These are phyloP conservation scores for Clonostachys solani DNA, from an alignment of 2,329 filamentous ascomycete genomes.

Conservation along the genomic window DNA sequence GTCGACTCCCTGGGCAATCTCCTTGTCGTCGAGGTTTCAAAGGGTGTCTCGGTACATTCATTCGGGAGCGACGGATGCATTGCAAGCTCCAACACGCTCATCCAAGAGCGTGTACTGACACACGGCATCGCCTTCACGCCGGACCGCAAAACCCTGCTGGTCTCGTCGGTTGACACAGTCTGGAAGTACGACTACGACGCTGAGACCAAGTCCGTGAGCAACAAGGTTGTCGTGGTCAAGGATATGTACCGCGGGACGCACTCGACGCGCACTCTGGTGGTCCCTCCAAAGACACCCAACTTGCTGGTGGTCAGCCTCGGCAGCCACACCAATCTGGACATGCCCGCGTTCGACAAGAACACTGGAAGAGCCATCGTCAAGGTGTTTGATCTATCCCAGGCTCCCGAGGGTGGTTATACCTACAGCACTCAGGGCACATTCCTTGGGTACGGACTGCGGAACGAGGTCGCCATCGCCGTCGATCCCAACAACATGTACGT, in stretches of 20 bases:
- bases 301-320: conserved; percentile 31
- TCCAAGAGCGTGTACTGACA: conserved; percentile 27
- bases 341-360: conserved; percentile 18
- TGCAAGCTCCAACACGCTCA: conserved; percentile 27
- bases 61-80: conserved; percentile 33
- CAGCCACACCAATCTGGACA: conserved; percentile 31
- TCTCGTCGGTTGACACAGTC: conserved; percentile 32
- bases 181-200: conserved; percentile 56
- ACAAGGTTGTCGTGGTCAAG: conserved; percentile 30
- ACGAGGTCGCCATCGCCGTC: conserved; percentile 57
- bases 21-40: conserved; percentile 26
- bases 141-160: conserved; percentile 30
- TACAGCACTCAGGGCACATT: conserved; percentile 32
- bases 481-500: conserved; percentile 27
- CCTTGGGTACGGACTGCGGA: conserved; percentile 44
- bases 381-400: conserved; percentile 30
- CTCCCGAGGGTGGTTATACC: conserved; percentile 25
- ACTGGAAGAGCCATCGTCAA: conserved; percentile 30
- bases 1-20: conserved; percentile 29
- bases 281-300: conserved; percentile 27
- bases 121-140: conserved; percentile 32
- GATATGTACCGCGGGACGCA: conserved; percentile 33
- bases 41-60: conserved; percentile 31
- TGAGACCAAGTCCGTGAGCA: conserved; percentile 35
- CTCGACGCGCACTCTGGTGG: conserved; percentile 27